Percentiles rank a stretch among this genome's conserved stretches.
Conservation (phyloP, 208 protist genomes). For the Acanthamoeba triangularis region DNA sequence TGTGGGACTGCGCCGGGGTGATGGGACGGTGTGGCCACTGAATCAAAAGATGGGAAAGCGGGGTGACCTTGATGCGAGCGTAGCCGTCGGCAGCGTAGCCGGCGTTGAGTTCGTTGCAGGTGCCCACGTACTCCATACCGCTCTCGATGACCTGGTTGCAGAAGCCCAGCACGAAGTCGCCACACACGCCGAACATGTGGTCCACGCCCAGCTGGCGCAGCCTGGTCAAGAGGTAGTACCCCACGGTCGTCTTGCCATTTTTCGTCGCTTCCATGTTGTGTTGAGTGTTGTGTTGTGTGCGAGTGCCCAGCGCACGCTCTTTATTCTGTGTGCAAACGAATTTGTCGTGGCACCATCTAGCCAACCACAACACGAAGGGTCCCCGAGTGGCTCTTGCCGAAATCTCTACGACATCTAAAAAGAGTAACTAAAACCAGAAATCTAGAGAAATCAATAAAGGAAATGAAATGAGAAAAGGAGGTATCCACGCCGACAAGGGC, state of each 20-base stretch:
- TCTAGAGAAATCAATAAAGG: too few relatives aligned
- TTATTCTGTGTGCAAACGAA: not conserved
- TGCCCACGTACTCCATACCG: constrained; percentile 26
- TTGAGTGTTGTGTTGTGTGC: not conserved
- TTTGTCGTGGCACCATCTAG: not conserved
- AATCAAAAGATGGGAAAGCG: not conserved
- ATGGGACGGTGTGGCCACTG: not conserved
- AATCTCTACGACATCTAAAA: not conserved
- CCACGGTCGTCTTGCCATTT: constrained; percentile 61
- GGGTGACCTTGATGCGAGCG: constrained; percentile 10
- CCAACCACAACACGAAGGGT: not conserved
- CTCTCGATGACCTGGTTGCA: constrained; percentile 31
- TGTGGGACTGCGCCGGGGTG: too few relatives aligned
- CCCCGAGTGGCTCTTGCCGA: not conserved
- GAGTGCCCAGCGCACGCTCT: not conserved
- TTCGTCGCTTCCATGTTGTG: not conserved
- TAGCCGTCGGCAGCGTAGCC: constrained; percentile 79
- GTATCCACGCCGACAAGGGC: too few relatives aligned
- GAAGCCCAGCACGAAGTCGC: constrained; percentile 76
- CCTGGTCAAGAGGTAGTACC: constrained; percentile 56
- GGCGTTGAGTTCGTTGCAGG: constrained; percentile 82
- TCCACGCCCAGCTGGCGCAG: constrained; percentile 76
- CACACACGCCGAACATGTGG: constrained; percentile 78
- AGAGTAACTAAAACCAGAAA: too few relatives aligned
- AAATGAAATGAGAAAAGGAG: too few relatives aligned